A percentile compares a stretch with the other conserved stretches of the same genome.
Conservation (phyloP, 2,329 filamentous ascomycete species). For the Colletotrichum sp. region DNA sequence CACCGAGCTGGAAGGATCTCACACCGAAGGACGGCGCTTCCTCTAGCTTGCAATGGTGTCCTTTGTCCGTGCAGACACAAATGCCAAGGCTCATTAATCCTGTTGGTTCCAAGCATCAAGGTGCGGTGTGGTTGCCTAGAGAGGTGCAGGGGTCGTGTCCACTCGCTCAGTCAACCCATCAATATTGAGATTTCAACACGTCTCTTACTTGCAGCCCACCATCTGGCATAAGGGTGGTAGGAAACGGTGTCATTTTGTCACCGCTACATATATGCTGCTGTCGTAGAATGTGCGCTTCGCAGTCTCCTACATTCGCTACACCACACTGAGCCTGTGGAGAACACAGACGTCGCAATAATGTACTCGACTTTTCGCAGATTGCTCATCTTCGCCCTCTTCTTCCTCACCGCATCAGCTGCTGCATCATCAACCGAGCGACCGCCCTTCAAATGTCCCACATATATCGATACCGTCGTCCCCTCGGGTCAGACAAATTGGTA, state of each 20-base stretch:
- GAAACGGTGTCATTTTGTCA: not conserved
- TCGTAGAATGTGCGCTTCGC: not conserved
- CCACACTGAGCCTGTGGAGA: accelerated
- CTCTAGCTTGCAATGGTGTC: not conserved
- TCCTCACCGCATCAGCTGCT: not conserved
- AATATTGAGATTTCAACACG: not conserved
- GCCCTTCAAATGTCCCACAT: not conserved
- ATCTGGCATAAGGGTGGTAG: not conserved
- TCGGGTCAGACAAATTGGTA: not conserved
- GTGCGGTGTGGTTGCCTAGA: not conserved
- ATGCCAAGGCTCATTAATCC: not conserved
- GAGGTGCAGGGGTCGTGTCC: not conserved
- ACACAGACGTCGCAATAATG: not conserved
- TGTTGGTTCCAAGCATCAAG: not conserved
- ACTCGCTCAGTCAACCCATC: not conserved
- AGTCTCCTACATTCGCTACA: not conserved
- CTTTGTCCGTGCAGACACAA: not conserved
- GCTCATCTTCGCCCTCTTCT: not conserved
- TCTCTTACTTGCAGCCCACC: not conserved
- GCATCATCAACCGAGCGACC: not conserved
- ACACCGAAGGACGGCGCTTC: not conserved
- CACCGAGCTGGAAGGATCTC: not conserved
- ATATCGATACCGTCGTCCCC: constrained; percentile 5
- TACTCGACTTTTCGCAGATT: not conserved
- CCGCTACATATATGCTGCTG: not conserved